Percentiles rank a stretch among this genome's conserved stretches.
Conservation (phyloP, 495 filamentous ascomycete genomes). For the Clavariopsis aquatica region DNA sequence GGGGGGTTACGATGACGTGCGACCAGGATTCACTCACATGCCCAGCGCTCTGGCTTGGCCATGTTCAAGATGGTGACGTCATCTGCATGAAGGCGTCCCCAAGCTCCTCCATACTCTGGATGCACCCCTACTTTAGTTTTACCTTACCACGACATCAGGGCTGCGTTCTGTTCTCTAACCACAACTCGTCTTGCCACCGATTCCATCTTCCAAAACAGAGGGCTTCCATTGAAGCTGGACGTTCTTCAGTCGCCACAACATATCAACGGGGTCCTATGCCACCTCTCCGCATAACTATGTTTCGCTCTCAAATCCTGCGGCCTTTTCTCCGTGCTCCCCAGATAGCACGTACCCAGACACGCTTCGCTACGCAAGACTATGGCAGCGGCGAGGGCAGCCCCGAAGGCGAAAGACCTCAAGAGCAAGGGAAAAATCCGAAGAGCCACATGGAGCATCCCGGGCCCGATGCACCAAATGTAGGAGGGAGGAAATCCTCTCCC, state of each 20-base stretch:
- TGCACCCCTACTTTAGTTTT: not conserved
- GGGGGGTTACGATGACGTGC: not conserved
- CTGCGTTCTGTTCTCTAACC: too few relatives aligned
- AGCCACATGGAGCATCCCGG: constrained; percentile 45
- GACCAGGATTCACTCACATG: not conserved
- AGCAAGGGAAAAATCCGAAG: constrained; percentile 38
- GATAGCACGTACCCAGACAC: constrained; percentile 27
- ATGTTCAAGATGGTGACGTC: constrained; percentile 5
- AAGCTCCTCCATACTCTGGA: not conserved
- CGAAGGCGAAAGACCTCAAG: constrained; percentile 38
- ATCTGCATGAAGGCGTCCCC: not conserved
- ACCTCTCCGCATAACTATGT: constrained; percentile 29
- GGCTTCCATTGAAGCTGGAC: too few relatives aligned
- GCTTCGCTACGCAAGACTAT: constrained; percentile 42
- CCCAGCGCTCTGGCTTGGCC: constrained; percentile 1
- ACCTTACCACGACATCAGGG: too few relatives aligned
- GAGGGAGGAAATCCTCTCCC: constrained; percentile 14
- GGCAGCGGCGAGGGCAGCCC: constrained; percentile 43
- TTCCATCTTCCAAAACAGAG: not conserved
- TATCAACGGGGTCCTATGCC: constrained; percentile 32
- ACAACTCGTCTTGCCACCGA: not conserved
- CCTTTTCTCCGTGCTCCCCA: constrained; percentile 26
- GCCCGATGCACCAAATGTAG: constrained; percentile 40
- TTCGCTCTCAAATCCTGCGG: constrained; percentile 36
- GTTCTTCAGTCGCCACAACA: too few relatives aligned